phyloP scores from a whole-genome alignment of 2,329 filamentous ascomycete genomes.

The Colletotrichum incanum region DNA sequence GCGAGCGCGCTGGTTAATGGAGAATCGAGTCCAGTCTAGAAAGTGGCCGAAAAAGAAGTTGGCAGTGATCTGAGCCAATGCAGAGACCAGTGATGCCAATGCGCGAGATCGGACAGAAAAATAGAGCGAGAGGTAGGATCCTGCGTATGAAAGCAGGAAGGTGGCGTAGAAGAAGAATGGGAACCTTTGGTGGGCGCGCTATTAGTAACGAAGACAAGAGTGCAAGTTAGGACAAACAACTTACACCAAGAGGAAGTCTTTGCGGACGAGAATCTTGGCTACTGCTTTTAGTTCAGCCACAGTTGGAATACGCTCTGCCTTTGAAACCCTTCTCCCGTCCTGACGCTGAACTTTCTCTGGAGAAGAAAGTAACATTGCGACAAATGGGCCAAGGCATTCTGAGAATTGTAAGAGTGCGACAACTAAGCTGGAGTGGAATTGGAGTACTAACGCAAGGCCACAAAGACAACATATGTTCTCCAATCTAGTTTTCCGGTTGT shows the following conservation, averaged over 20 bases:
- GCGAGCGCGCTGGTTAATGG: conserved; percentile 43
- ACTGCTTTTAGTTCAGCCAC: conserved; percentile 6
- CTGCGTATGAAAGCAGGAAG: conserved; percentile 44
- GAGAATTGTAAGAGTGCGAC: background rate
- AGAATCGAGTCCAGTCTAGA: conserved; percentile 45
- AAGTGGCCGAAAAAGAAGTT: conserved; percentile 46
- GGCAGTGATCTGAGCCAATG: conserved; percentile 44
- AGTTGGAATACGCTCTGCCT: conserved; percentile 2
- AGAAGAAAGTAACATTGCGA: conserved; percentile 12
- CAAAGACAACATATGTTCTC: conserved; percentile 25
- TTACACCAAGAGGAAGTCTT: conserved; percentile 41
- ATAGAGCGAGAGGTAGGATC: conserved; percentile 45
- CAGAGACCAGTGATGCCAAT: conserved; percentile 44
- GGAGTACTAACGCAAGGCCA: conserved; percentile 6
- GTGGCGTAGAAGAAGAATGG: conserved; percentile 37
- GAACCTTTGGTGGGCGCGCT: background rate
- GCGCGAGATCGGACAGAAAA: conserved; percentile 45
- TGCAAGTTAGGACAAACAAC: background rate
- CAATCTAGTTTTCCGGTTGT: conserved; percentile 22
- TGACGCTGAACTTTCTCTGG: conserved; percentile 19
- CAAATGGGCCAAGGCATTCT: conserved; percentile 21
- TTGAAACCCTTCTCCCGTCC: conserved; percentile 1
- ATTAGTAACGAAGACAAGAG: background rate
- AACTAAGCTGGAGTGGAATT: background rate
- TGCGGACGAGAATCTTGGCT: conserved; percentile 25